Evolutionary conservation across 164 flowering plant species (phyloP), one percentile per base, ranked within the genome.

Genomic region (Echeveria elegans): DNA sequence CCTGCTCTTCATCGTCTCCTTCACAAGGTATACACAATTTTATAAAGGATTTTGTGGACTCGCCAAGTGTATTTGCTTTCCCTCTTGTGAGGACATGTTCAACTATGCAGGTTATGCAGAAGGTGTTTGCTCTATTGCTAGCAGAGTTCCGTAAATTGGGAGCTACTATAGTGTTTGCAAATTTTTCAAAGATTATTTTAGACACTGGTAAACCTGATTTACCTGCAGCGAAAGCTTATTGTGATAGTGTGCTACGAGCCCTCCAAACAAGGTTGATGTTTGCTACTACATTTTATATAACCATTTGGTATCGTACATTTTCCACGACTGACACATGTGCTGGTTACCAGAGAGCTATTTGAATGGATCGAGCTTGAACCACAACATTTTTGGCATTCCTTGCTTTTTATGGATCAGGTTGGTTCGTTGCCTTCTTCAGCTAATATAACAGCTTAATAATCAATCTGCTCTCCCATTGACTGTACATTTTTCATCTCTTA

Each of bases 341-440:
- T 71, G n/a, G 63, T 76, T 68, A 70, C 47, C 67, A 94, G 97
- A 72, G 99, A 94, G 64, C 82, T 94, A 63, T 94, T 94, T 69
- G 97, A 94, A 77, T 94, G 96, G 99, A 85, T 94, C 74, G 96
- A 88, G 84, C 84, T 94, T 73, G 97, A 94, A 72, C 96, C 89
- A 24, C 30, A 81, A 69, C 85, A 88, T 69, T 91, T 80, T 68
- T 91, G 96, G 96, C 88, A 91, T 69, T 87, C 96, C 28, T 74
- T 94, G 76, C 91, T 94, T 65, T 91, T 86, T 65, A 91, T 94
- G 99, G 99, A 94, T 82, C 93, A 91, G 98, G 98, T 93, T 69
- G 59, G 70, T 18, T 43, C 36, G 5, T 34, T 34, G 37, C 37
- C 7, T 34, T 34, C 26, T n/a, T 50, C 5, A n/a, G 56, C 56